These are phyloP conservation scores for Ceratocystis ficicola DNA, from an alignment of 2,329 filamentous ascomycete genomes.

Conservation along the genomic window DNA sequence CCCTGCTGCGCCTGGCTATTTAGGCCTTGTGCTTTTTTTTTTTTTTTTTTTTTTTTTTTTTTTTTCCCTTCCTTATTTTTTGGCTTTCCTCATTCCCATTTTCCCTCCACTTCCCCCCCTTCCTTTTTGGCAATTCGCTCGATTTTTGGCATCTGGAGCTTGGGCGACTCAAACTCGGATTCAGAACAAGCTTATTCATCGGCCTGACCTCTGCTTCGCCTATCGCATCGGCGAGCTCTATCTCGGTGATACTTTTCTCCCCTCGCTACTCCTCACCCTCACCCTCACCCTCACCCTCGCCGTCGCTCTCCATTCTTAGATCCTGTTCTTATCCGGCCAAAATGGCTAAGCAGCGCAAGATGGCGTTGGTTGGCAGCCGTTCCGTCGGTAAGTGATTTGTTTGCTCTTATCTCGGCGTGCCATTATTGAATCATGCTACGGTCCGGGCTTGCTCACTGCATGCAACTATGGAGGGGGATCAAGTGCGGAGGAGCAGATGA, in stretches of 20 bases:
- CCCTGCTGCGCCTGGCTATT: background rate
- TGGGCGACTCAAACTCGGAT: background rate
- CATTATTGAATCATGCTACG: background rate
- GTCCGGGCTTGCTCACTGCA: background rate
- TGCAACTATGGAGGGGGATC: background rate
- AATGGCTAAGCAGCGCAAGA: slow-evolving; percentile 75
- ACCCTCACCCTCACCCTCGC: background rate
- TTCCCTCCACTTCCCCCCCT: no score
- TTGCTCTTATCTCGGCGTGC: background rate
- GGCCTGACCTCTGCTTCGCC: background rate
- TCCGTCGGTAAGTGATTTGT: slow-evolving; percentile 51
- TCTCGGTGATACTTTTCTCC: background rate
- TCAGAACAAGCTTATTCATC: slow-evolving; percentile 4
- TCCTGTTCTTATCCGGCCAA: slow-evolving; percentile 22
- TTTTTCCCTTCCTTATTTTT: slow-evolving; percentile 1
- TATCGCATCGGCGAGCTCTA: background rate
- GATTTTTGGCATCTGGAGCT: slow-evolving; percentile 4
- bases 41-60: slow-evolving; percentile 9
- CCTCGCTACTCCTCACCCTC: background rate
- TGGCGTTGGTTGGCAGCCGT: slow-evolving; percentile 88
- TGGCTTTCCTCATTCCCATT: background rate
- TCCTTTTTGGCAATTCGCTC: no score
- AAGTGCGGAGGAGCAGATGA: background rate
- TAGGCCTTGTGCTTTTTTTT: background rate
- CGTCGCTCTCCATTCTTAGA: background rate